Base-by-base conservation (phyloP, 2,329 filamentous ascomycete genomes). In the Ilyonectria robusta region DNA sequence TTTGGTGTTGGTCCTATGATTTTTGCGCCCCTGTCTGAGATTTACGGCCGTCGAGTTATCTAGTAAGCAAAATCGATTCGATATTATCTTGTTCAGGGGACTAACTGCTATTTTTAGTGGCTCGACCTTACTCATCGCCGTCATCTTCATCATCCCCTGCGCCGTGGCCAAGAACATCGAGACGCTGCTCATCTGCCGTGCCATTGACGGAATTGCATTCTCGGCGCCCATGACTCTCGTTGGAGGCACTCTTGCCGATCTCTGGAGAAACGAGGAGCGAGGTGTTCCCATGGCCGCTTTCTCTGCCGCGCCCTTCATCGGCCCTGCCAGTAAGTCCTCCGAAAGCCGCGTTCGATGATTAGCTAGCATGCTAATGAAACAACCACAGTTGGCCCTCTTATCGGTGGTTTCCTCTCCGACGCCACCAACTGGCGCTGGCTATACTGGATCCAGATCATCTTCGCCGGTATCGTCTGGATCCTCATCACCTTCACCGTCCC, bases 251-350 rank as follows among this genome's bases (percentile, higher is more conserved):
- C 82, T 97, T 6, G 92, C 93, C 11, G 94, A 97, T 82, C 80
- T 96, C n/a, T 97, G 93, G 93, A 89, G 83, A 66, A 93, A 91
- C 57, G 93, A 96, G 78, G 93, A 97, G 81, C 88, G 94, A 59
- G 94, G 93, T 75, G 91, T 96, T 2, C 93, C 94, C 19, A 96
- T 97, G 93, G 93, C 93, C 3, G 92, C 92, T 17, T 97, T 96
- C 79, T 92, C 89, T 13, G 93, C 93, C 2, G 93, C 93, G 1
- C 94, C 94, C 0, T 96, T 96, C 77, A 86, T 95, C 50, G 94
- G 94, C 0, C 94, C 94, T 55, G 93, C 92, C 2, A 91, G 84
- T 85, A 78, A 69, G 82, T 78, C 5, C 11, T 57, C 13, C 10
- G 2, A 2, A 62, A 19, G 5, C 0, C 6, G 2, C 17, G 2